phyloP scores from a whole-genome alignment of 371 early-diverging fungal species.

The Synchytrium microbalum region DNA sequence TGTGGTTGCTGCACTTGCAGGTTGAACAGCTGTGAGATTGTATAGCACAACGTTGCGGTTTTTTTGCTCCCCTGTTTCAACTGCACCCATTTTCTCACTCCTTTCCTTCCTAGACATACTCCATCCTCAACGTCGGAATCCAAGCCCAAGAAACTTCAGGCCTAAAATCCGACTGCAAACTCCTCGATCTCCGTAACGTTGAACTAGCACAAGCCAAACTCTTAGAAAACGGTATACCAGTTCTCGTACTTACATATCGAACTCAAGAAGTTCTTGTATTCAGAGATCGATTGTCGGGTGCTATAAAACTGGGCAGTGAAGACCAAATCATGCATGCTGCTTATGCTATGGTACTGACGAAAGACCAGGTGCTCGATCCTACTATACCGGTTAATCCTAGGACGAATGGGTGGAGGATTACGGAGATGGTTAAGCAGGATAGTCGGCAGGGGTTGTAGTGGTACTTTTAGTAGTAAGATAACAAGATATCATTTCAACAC shows the following conservation, averaged over 20 bases:
- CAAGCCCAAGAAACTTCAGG: conserved; percentile 81
- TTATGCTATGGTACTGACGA: conserved; percentile 84
- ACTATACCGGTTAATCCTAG: conserved; percentile 61
- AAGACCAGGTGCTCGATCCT: conserved; percentile 64
- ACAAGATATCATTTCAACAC: no score
- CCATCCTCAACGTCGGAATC: conserved; percentile 77
- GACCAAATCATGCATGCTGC: conserved; percentile 78
- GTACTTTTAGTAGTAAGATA: background rate
- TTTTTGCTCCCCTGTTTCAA: conserved; percentile 1
- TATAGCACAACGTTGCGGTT: background rate
- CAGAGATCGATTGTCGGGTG: conserved; percentile 72
- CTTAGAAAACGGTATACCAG: conserved; percentile 77
- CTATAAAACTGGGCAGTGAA: conserved; percentile 80
- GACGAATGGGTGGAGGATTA: conserved; percentile 87
- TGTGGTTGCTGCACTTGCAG: no score
- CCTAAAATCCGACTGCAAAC: conserved; percentile 81
- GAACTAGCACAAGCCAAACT: conserved; percentile 79
- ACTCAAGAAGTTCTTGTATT: conserved; percentile 93
- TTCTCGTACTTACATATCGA: conserved; percentile 73
- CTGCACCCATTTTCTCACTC: background rate
- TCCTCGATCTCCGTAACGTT: conserved; percentile 86
- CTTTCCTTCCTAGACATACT: conserved; percentile 54
- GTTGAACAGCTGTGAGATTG: no score
- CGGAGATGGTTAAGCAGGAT: conserved; percentile 30
- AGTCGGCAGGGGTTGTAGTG: background rate